Base-by-base conservation (phyloP, 139 green algal species). In the Zygnema cylindricum region DNA sequence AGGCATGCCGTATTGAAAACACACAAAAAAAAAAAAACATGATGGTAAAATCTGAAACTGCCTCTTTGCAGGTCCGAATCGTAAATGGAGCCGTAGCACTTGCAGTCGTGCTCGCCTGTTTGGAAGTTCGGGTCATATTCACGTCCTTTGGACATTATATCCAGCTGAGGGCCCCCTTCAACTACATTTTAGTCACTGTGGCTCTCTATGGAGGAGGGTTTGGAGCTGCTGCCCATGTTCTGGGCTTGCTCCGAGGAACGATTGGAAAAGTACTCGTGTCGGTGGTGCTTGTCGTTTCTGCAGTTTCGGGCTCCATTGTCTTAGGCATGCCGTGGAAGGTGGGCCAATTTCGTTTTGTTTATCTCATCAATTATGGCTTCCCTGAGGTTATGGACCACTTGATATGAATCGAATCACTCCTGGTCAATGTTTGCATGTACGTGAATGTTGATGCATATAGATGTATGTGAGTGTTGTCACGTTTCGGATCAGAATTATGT, bases 81-180 rank as follows among this genome's bases (percentile, higher is more conserved):
- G 21, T 81, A 21, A 90, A 87, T 69, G 92, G 93, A 21, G 87
- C 93, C 30, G 95, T 95, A 0, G 73, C 84, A 1, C 69, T 95
- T n/a, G 88, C 93, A 23, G 57, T 91, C 36, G 69, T 93, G 42
- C 33, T 89, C 3, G 89, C 22, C 23, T 96, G 94, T 1, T 89
- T 98, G 25, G 96, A 99, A 93, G 94, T 95, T 2, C 94, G 96
- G 7, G 95, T 99, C 1, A 76, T 99, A 2, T 98, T 98, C 91
- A 88, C 94, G 82, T 94, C 94, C 0, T 98, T 98, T 86, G 93
- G 93, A 0, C 94, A 97, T 90, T 99, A 98, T 94, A 97, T 99
- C 90, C 87, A 93, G 82, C 90, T 98, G 38, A 93, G 92, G 0
- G 88, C 95, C 30, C 96, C 97, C 38, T 98, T 95, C 94, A 97